Conservation (phyloP, 1,284 basidiomycete genomes). For the Phylloboletellus chloephorus region DNA sequence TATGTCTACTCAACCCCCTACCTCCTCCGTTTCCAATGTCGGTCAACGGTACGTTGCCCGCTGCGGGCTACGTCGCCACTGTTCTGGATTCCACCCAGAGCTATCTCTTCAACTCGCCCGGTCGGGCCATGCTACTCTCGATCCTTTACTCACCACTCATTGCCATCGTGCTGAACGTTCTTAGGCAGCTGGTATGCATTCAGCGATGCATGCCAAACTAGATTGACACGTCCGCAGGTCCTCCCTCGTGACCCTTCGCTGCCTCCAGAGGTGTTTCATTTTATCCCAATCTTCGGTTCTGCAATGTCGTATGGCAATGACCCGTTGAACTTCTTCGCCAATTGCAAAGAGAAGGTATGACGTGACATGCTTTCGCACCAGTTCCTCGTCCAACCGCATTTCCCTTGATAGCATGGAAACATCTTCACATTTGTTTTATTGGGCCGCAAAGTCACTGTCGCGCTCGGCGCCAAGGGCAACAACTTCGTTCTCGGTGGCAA, state of each 20-base stretch:
- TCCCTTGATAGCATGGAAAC: constrained; percentile 49
- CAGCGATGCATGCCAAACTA: background rate
- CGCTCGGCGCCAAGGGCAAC: constrained; percentile 88
- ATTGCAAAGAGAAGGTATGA: constrained; percentile 77
- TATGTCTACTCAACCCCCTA: background rate
- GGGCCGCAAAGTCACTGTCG: constrained; percentile 87
- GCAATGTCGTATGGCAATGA: constrained; percentile 76
- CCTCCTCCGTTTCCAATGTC: constrained; percentile 21
- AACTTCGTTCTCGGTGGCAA: constrained; percentile 95
- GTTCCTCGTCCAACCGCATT: constrained; percentile 4
- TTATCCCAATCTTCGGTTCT: constrained; percentile 72
- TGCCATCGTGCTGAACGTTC: constrained; percentile 53
- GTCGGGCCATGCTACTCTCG: constrained; percentile 19
- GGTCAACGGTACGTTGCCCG: constrained; percentile 20
- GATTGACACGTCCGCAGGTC: constrained; percentile 33
- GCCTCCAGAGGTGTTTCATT: constrained; percentile 78
- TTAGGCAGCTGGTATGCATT: constrained; percentile 52
- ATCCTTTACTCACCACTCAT: constrained; percentile 38
- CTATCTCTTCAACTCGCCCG: constrained; percentile 24
- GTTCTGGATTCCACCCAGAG: constrained; percentile 14
- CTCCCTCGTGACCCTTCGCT: constrained; percentile 50
- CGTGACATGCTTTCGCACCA: constrained; percentile 27
- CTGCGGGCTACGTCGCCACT: constrained; percentile 24
- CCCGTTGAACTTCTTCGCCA: constrained; percentile 72
- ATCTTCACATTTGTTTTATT: constrained; percentile 95